These are phyloP conservation scores for Aspergillus bertholletiae DNA, from an alignment of 495 filamentous ascomycete genomes.

Conservation along the genomic window DNA sequence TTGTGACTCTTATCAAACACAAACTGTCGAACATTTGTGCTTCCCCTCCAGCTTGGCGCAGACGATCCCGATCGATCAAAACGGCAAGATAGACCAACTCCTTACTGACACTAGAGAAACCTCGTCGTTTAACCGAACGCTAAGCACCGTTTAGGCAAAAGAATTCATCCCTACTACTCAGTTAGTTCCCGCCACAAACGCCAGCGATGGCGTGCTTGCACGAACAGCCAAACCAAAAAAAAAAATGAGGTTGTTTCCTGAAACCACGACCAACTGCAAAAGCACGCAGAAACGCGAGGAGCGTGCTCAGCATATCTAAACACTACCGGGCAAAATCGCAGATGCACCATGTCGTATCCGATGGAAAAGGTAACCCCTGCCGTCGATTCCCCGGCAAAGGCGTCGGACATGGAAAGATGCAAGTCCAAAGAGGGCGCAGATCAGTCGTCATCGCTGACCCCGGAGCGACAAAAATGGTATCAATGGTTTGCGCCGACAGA, in stretches of 20 bases:
- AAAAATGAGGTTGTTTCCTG: too few species aligned
- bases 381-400: neutral
- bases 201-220: neutral
- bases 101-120: neutral
- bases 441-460: neutral
- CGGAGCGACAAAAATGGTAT: constrained; percentile 31
- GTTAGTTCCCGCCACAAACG: neutral
- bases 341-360: neutral
- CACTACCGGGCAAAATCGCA: neutral
- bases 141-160: neutral
- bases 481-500: constrained; percentile 37
- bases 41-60: neutral
- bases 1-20: too few species aligned
- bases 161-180: neutral
- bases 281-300: neutral
- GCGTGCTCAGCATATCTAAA: neutral
- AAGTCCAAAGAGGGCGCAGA: neutral
- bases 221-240: neutral
- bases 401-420: neutral
- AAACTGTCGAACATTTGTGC: neutral
- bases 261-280: neutral
- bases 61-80: neutral
- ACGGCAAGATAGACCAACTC: neutral
- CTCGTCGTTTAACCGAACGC: neutral
- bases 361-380: neutral